Evolutionary conservation across 2,329 filamentous ascomycete genomes (phyloP).

Genomic region (Aspergillus sp.): DNA sequence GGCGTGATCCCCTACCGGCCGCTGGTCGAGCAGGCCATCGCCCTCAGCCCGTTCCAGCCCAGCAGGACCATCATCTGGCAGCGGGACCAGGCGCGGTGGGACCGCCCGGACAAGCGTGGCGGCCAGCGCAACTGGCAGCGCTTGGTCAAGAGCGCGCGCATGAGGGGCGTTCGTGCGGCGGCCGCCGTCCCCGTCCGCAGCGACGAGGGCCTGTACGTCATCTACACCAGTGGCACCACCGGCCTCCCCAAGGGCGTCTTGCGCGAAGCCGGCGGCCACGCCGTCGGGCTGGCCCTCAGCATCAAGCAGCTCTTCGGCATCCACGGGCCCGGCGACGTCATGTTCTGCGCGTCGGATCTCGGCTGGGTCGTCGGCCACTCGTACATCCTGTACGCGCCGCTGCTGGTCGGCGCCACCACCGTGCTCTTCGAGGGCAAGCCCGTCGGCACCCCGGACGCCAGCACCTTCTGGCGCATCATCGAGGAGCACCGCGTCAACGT

Average conservation of each 20-base stretch:
- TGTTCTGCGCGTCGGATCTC: conserved; percentile 75
- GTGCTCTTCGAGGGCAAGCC: conserved; percentile 93
- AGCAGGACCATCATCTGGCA: conserved; percentile 73
- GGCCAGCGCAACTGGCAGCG: conserved; percentile 75
- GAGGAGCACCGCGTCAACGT: conserved; percentile 78
- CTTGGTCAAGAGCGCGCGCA: conserved; percentile 61
- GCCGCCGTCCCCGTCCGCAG: conserved; percentile 70
- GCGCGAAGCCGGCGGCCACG: conserved; percentile 75
- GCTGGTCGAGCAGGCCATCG: conserved; percentile 66
- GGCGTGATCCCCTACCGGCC: conserved; percentile 68
- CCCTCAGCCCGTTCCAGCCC: conserved; percentile 62
- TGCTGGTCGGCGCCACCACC: conserved; percentile 76
- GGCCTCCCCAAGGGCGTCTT: conserved; percentile 76
- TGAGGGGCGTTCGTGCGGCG: conserved; percentile 55
- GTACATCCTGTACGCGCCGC: conserved; percentile 82
- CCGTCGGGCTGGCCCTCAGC: conserved; percentile 72
- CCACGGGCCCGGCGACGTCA: conserved; percentile 73
- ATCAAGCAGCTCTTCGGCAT: conserved; percentile 78
- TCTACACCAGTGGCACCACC: conserved; percentile 78
- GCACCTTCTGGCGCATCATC: conserved; percentile 79
- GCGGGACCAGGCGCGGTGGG: conserved; percentile 66
- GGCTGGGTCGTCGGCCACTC: conserved; percentile 85
- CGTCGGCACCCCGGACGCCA: conserved; percentile 76
- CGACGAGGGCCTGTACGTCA: conserved; percentile 76
- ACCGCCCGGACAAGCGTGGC: conserved; percentile 54